Evolutionary conservation across 768 basidiomycete species (phyloP).

Genomic region (Mycena capillaripes): DNA sequence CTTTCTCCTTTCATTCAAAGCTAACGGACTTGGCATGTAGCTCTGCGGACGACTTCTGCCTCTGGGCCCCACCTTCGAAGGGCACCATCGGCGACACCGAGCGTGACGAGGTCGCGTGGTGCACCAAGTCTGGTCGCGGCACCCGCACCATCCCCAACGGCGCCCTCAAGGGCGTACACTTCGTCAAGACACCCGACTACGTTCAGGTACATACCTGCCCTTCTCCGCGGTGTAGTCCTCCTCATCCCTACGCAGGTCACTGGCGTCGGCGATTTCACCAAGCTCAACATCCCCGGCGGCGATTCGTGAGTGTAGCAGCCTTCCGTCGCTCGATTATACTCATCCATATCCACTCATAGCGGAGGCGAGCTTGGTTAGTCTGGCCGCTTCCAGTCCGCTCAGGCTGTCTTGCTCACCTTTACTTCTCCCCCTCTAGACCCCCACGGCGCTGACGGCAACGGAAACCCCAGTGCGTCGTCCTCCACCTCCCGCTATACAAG

Average conservation of each 20-base stretch:
- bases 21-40: conserved; percentile 47
- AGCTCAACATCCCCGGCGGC: conserved; percentile 65
- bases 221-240: conserved; percentile 42
- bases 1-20: conserved; percentile 28
- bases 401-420: conserved; percentile 61
- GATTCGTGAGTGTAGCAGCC: too few species aligned
- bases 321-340: conserved; percentile 24
- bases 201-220: conserved; percentile 62
- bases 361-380: conserved; percentile 82
- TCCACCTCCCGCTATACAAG: too few species aligned
- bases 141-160: conserved; percentile 80
- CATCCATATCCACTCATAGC: conserved; percentile 32
- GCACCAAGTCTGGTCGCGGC: conserved; percentile 80
- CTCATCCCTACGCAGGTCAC: conserved; percentile 43
- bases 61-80: conserved; percentile 70
- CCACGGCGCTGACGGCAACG: conserved; percentile 49
- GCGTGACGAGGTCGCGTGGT: conserved; percentile 79
- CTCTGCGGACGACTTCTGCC: conserved; percentile 74
- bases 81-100: conserved; percentile 79
- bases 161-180: conserved; percentile 76
- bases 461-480: conserved; percentile 56
- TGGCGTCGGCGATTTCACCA: conserved; percentile 80
- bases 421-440: conserved; percentile 13
- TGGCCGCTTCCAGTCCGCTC: conserved; percentile 39
- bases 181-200: conserved; percentile 75